A percentile compares a stretch with the other conserved stretches of the same genome.
These are phyloP conservation scores for Plasmodium cynomolgi DNA, from an alignment of 169 alveolate genomes.

Conservation along the genomic window DNA sequence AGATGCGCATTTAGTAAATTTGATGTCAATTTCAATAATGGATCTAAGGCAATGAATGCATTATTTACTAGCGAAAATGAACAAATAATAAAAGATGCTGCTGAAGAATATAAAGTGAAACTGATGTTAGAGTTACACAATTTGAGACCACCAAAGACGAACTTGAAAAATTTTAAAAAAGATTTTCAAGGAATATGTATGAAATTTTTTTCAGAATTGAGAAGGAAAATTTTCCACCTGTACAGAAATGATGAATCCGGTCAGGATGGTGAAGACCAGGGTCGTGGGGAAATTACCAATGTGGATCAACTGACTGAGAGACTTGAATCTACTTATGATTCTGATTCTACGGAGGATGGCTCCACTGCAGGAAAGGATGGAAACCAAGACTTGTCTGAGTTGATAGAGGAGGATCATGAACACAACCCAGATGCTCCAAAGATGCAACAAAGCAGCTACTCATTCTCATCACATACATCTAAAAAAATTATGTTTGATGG, in stretches of 20 bases:
- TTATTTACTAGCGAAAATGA: slow-evolving; percentile 16
- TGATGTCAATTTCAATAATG: slow-evolving; percentile 9
- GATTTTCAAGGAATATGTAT: background rate
- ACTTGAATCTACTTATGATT: slow-evolving; percentile 7
- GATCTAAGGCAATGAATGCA: background rate
- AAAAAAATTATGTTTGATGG: background rate
- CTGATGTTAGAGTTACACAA: slow-evolving; percentile 2
- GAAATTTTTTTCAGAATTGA: background rate
- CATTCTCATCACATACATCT: slow-evolving; percentile 19
- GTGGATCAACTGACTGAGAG: background rate
- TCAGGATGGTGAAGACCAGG: background rate
- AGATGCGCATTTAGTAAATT: slow-evolving; percentile 23
- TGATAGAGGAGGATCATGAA: background rate
- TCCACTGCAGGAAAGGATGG: background rate
- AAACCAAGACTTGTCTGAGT: background rate
- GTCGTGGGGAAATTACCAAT: background rate
- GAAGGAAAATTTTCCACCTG: slow-evolving; percentile 18
- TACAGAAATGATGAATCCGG: background rate
- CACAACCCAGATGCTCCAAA: background rate
- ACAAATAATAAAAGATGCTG: slow-evolving; percentile 8
- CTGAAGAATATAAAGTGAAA: background rate
- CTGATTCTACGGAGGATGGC: background rate
- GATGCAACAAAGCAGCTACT: background rate
- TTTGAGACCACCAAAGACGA: background rate
- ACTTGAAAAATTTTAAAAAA: background rate